Conservation (phyloP, 2,329 filamentous ascomycete species). For the Colletotrichum gigasporum region DNA sequence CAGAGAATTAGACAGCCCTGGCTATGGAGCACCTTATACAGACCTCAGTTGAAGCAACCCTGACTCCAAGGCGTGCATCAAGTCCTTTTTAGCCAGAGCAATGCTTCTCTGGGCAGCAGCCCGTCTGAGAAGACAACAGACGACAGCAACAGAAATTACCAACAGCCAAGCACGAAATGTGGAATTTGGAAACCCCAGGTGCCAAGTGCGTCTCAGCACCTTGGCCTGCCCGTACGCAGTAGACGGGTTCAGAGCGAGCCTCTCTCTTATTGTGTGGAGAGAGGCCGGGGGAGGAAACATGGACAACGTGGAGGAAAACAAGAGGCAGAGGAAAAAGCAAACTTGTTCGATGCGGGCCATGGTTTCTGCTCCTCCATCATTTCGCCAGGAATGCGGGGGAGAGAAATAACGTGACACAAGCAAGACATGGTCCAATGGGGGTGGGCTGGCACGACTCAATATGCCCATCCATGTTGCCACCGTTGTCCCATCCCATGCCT, state of each 20-base stretch:
- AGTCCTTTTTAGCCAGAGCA: not conserved
- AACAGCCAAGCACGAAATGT: not conserved
- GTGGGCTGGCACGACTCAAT: not conserved
- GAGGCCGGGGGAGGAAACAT: slow-evolving; percentile 1
- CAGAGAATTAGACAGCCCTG: not conserved
- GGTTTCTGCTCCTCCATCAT: not conserved
- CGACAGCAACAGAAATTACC: not conserved
- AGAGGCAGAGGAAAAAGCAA: not conserved
- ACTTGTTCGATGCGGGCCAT: slow-evolving; percentile 10
- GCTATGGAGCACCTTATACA: not conserved
- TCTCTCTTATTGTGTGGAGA: not conserved
- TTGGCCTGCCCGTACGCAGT: not conserved
- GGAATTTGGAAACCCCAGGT: not conserved
- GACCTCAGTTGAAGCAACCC: not conserved
- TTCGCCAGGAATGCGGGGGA: slow-evolving; percentile 27
- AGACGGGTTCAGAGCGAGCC: no score
- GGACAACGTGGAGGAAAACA: not conserved
- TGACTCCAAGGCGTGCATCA: not conserved
- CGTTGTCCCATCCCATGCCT: not conserved
- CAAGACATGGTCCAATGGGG: not conserved
- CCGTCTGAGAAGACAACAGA: not conserved
- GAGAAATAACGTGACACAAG: slow-evolving; percentile 7
- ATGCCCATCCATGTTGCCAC: not conserved
- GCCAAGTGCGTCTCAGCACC: not conserved
- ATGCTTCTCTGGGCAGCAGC: not conserved